Evolutionary conservation across 2,329 filamentous ascomycete species (phyloP).

Genomic region (Cercospora sojina): DNA sequence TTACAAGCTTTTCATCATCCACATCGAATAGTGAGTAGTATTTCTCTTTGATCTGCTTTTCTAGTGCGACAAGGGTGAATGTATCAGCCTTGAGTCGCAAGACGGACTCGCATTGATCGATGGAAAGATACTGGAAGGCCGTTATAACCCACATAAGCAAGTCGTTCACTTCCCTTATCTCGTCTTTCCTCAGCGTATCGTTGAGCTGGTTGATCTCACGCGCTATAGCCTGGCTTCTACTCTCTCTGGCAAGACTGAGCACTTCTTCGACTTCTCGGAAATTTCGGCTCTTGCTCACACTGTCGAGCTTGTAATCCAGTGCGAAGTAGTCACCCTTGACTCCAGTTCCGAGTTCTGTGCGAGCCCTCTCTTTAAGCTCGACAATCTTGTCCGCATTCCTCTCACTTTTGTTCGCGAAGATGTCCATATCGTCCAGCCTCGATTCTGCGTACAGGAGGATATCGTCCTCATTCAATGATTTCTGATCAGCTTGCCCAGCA

Average conservation of each 20-base stretch:
- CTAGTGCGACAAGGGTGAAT: background rate
- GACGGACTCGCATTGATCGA: background rate
- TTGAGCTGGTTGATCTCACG: background rate
- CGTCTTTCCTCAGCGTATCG: background rate
- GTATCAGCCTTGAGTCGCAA: background rate
- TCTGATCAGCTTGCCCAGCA: background rate
- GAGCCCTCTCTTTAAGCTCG: background rate
- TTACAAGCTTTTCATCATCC: background rate
- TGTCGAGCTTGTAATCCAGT: background rate
- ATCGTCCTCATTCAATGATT: background rate
- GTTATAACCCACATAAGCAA: background rate
- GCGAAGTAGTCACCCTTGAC: background rate
- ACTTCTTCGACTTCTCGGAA: background rate
- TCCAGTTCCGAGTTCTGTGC: background rate
- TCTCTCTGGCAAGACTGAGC: background rate
- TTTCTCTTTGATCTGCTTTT: background rate
- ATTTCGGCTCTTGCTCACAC: background rate
- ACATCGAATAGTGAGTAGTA: background rate
- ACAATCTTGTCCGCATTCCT: background rate
- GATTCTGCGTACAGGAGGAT: background rate
- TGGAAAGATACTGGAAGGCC: background rate
- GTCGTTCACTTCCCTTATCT: background rate
- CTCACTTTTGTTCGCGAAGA: background rate
- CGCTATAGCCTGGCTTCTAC: background rate
- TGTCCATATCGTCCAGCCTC: background rate